Evolutionary conservation across 345 rosid species (phyloP), one percentile per base, ranked within the genome.

Genomic region (Acer negundo): DNA sequence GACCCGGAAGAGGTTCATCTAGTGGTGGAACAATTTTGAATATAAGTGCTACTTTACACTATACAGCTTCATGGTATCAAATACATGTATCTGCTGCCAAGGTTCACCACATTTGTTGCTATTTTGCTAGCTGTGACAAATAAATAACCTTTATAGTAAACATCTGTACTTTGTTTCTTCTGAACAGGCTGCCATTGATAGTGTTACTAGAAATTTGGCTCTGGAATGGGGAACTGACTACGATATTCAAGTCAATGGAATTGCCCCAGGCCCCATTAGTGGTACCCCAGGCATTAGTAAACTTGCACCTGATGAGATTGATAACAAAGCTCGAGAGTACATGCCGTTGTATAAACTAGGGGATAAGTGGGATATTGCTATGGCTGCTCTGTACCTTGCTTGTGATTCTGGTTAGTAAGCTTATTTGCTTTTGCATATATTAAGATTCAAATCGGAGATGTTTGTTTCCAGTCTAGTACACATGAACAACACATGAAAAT

Each of bases 41-140:
- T 81, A 91, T 93, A 17, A 93, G 95, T 70, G 97, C 97, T 35
- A 90, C 97, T 62, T 82, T 90, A 77, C 95, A 93, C 51, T 91
- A 91, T 69, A 87, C 92, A 16, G 94, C 97, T 76, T 46, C 93
- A 38, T 93, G 95, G 94, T 93, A 93, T 80, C 97, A 93, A 78
- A 89, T 90, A 22, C 97, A 90, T 74, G 97, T 93, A 3, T 86
- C 97, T 74, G 95, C 97, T 40, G 95, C 97, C 76, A 93, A 93
- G 97, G 95, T 91, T 63, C 4, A 76, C 74, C 8, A 2, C 56
- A 16, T 38, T 1, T 19, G 2, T 58, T 61, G 11, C 6, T 56
- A 49, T 62, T 42, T 58, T 61, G 67, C 42, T 38, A 4, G 31
- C 1, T 7, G n/a, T 22, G 42, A 67, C 11, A 4, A 17, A 23